Base-by-base conservation (phyloP, 805 yeast genomes). In the Jamesozyma jinghongensis region DNA sequence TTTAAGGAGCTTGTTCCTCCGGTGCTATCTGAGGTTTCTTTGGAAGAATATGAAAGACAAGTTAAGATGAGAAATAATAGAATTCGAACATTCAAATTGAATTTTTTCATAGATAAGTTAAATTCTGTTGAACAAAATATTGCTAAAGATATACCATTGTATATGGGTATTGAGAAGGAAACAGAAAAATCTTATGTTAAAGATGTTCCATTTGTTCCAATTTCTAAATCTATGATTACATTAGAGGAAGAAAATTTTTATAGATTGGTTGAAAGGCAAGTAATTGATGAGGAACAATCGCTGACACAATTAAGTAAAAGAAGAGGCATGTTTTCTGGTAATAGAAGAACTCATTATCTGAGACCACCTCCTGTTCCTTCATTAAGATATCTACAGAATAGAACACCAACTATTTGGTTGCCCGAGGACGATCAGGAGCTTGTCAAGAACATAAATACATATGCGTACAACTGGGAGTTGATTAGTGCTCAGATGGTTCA, bases 321-420 rank as follows among this genome's bases (percentile, higher is more conserved):
- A 40, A 53, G 66, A 29, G 78, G 79, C 3, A 70, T 71, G 45
- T 66, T 71, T 36, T 62, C 60, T 30, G 62, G 63, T 1, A 73
- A 68, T 41, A 73, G 82, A 54, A 67, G 81, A 37, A 73, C 74
- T 44, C 80, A 75, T 42, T 72, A 70, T 39, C 67, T 88, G 37
- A 78, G 81, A 47, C 97, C 98, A 0, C 98, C 98, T 5, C 73
- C 75, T 38, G 97, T 97, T 0, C 98, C 98, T 3, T 74, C 84
- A 6, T 65, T 85, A 44, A 78, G 81, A 52, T 84, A 85, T 54
- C 66, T 92, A 49, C 88, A 85, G 47, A 73, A 76, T 45, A 69
- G 97, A 47, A 80, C 90, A 2, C 97, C 97, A 3, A 86, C 97
- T 0, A 84, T 88, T 26, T 92, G 98, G 98, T 70, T 88, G 14